These are phyloP conservation scores for Colletotrichum ledebouriae DNA, from an alignment of 2,329 filamentous ascomycete genomes.

Conservation along the genomic window DNA sequence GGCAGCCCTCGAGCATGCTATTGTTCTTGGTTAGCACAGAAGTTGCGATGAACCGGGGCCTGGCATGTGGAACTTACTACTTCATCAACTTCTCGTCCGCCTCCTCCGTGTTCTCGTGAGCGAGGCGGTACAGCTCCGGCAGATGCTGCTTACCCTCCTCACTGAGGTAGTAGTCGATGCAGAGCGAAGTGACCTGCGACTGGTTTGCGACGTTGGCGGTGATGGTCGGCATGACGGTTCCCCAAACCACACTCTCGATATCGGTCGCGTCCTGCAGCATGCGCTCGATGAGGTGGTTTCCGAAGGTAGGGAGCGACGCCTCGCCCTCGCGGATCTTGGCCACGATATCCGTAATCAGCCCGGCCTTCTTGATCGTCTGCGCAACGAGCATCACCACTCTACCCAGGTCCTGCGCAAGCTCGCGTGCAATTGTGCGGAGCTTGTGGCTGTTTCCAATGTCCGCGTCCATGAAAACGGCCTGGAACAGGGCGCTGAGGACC, in stretches of 20 bases:
- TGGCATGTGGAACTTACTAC: constrained; percentile 47
- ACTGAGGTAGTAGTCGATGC: constrained; percentile 71
- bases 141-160: constrained; percentile 63
- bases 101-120: constrained; percentile 62
- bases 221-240: constrained; percentile 68
- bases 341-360: constrained; percentile 61
- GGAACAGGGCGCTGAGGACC: constrained; percentile 69
- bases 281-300: constrained; percentile 67
- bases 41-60: no score
- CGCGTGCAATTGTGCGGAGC: constrained; percentile 63
- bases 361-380: constrained; percentile 60
- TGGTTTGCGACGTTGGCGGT: constrained; percentile 71
- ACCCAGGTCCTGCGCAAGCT: constrained; percentile 65
- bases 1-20: constrained; percentile 67
- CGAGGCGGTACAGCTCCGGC: constrained; percentile 64
- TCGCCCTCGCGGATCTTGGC: constrained; percentile 59
- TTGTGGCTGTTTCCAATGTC: constrained; percentile 70
- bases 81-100: constrained; percentile 60
- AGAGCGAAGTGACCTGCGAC: constrained; percentile 68
- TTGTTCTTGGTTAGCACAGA: background rate
- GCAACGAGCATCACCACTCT: constrained; percentile 65
- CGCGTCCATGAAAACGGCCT: constrained; percentile 66
- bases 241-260: constrained; percentile 68
- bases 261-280: constrained; percentile 67
- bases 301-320: constrained; percentile 62